Evolutionary conservation across 2,329 filamentous ascomycete genomes (phyloP).

Genomic region (Thielaviopsis punctulata): DNA sequence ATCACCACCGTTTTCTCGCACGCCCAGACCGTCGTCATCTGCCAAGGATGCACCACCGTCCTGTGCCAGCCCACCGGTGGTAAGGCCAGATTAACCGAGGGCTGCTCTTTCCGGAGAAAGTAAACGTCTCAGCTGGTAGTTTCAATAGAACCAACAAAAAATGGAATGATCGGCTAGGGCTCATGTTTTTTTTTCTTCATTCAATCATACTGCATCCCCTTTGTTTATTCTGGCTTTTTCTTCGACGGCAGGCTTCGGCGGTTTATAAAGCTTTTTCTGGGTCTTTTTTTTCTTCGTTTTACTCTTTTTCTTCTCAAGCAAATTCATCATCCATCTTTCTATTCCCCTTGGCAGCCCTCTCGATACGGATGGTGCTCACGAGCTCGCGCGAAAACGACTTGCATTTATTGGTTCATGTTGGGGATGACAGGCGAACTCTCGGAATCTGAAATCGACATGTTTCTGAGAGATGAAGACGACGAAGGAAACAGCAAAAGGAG

Average conservation of each 20-base stretch:
- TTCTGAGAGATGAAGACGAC: not conserved
- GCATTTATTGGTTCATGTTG: not conserved
- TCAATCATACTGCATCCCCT: slow-evolving; percentile 22
- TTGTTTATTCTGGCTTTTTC: slow-evolving; percentile 22
- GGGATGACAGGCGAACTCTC: not conserved
- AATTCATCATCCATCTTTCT: not conserved
- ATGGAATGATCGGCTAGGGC: slow-evolving; percentile 12
- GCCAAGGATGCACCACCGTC: slow-evolving; percentile 97
- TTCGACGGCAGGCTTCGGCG: slow-evolving; percentile 16
- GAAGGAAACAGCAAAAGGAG: not conserved
- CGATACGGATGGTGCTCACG: not conserved
- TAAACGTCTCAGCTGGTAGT: slow-evolving; percentile 38
- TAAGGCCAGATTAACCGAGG: slow-evolving; percentile 97
- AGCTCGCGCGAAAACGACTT: not conserved
- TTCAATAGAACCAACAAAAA: slow-evolving; percentile 17
- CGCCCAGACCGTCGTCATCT: slow-evolving; percentile 99
- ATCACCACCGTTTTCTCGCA: slow-evolving; percentile 99
- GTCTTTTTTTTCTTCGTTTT: slow-evolving; percentile 17
- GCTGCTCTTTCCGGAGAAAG: slow-evolving; percentile 99
- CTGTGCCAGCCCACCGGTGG: slow-evolving; percentile 99
- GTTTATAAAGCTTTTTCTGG: slow-evolving; percentile 32
- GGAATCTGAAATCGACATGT: not conserved
- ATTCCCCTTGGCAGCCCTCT: not conserved
- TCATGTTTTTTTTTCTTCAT: slow-evolving; percentile 11
- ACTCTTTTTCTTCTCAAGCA: not conserved